Conservation (phyloP, 768 basidiomycete species). For the Hydnomerulius pinastri region DNA sequence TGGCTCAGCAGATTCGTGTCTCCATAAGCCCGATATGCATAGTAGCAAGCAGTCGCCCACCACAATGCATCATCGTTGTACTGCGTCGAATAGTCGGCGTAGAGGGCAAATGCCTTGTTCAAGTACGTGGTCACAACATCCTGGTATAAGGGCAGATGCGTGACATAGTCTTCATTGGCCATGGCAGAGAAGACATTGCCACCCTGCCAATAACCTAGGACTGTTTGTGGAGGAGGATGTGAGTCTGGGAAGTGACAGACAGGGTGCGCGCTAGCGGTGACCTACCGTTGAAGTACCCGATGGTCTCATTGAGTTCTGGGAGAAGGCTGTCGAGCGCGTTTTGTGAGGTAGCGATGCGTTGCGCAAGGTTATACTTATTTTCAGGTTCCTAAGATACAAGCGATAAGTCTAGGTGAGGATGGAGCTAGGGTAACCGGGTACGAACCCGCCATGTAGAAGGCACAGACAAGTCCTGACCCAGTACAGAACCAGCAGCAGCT, state of each 20-base stretch:
- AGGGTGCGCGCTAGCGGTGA: too few species aligned
- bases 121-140: constrained; percentile 6
- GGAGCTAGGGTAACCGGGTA: too few species aligned
- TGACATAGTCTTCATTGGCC: constrained; percentile 35
- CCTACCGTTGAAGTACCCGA: constrained; percentile 47
- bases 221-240: constrained; percentile 26
- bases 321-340: constrained; percentile 44
- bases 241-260: background rate
- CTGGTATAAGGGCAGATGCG: constrained; percentile 4
- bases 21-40: constrained; percentile 50
- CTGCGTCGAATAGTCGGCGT: constrained; percentile 9
- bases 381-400: constrained; percentile 38
- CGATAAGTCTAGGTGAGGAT: background rate
- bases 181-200: constrained; percentile 55
- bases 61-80: constrained; percentile 35
- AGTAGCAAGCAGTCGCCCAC: constrained; percentile 56
- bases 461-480: constrained; percentile 42
- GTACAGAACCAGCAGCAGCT: constrained; percentile 12
- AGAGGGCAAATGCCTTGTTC: constrained; percentile 7
- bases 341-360: constrained; percentile 45
- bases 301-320: constrained; percentile 37
- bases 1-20: constrained; percentile 43
- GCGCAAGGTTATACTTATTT: constrained; percentile 37
- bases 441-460: constrained; percentile 47
- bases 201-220: constrained; percentile 55